Evolutionary conservation across 2,329 filamentous ascomycete genomes (phyloP).

Genomic region (Alternaria triticina): DNA sequence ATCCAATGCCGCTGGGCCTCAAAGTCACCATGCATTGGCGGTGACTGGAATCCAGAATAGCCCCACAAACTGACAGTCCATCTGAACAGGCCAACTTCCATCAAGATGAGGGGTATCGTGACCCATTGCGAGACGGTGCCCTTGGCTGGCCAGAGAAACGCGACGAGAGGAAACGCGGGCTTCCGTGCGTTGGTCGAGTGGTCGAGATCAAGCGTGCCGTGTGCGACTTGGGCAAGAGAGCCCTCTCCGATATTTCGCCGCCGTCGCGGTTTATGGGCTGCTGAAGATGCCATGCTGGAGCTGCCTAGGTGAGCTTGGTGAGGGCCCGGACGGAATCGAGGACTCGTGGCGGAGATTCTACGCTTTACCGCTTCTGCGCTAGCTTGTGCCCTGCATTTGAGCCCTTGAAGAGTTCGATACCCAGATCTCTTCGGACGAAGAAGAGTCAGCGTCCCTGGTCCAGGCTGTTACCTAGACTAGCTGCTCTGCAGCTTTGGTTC

Average conservation of each 20-base stretch:
- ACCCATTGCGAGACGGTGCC: slow-evolving; percentile 90
- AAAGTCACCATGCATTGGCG: slow-evolving; percentile 95
- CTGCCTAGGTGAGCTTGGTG: slow-evolving; percentile 4
- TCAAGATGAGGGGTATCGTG: slow-evolving; percentile 83
- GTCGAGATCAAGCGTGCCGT: slow-evolving; percentile 55
- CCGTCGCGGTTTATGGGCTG: slow-evolving; percentile 51
- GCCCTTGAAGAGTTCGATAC: neutral
- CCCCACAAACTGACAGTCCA: slow-evolving; percentile 94
- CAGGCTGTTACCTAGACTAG: neutral
- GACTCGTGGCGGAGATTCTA: slow-evolving; percentile 12
- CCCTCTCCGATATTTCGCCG: slow-evolving; percentile 52
- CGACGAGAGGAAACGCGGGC: slow-evolving; percentile 86
- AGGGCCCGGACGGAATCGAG: slow-evolving; percentile 3
- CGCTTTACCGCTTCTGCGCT: slow-evolving; percentile 10
- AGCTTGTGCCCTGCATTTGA: slow-evolving; percentile 3
- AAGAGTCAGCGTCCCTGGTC: neutral
- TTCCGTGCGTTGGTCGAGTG: slow-evolving; percentile 53
- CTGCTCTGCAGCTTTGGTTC: neutral
- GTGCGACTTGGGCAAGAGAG: slow-evolving; percentile 47
- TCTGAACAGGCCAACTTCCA: slow-evolving; percentile 88
- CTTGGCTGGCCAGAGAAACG: slow-evolving; percentile 93
- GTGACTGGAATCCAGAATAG: slow-evolving; percentile 84
- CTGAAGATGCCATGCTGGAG: slow-evolving; percentile 40
- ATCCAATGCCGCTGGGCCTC: slow-evolving; percentile 99
- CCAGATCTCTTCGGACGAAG: neutral